Evolutionary conservation across 148 eudicot species (phyloP), one percentile per base, ranked within the genome.

Genomic region (Nepenthes gracilis): DNA sequence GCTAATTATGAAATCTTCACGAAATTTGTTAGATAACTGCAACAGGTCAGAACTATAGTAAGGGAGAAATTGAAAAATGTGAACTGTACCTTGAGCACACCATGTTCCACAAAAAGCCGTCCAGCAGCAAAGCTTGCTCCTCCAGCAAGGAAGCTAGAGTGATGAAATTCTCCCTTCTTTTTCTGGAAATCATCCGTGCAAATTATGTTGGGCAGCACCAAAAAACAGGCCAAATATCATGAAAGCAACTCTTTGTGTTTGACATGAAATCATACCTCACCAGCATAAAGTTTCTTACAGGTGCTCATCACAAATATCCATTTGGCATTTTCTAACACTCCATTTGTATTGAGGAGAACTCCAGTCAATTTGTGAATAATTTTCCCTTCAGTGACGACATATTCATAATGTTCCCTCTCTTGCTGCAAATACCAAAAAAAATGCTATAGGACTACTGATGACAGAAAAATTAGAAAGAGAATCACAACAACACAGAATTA

Each of bases 221-320:
- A 12, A 15, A 57, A 10, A 35, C 48, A 52, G 1, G 5, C 13
- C 13, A 38, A 55, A 33, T 35, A 7, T 34, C 37, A 37, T 33
- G 38, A 55, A 13, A 4, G 2, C 48, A 15, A 33, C 4, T 6
- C 14, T 10, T 11, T 36, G 35, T 9, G 53, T 66, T 59, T 13
- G 43, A 45, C 47, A 47, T 33, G 61, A 61, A 45, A 15, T 57
- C 76, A 69, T 62, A 92, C 97, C 97, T 73, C 80, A 49, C 97
- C 97, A 70, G 70, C 65, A 60, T 92, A 92, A 47, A 92, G 83
- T 64, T 75, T 75, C 76, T 87, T 84, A 57, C 77, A 80, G 59
- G 97, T 79, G 77, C 97, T 85, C 96, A 87, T 78, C 59, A 92
- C 97, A 77, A 92, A 92, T 55, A 87, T 92, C 90, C 90, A 92